These are phyloP conservation scores for Cucurbita argyrosperma DNA, from an alignment of 306 rosid genomes.

Conservation along the genomic window DNA sequence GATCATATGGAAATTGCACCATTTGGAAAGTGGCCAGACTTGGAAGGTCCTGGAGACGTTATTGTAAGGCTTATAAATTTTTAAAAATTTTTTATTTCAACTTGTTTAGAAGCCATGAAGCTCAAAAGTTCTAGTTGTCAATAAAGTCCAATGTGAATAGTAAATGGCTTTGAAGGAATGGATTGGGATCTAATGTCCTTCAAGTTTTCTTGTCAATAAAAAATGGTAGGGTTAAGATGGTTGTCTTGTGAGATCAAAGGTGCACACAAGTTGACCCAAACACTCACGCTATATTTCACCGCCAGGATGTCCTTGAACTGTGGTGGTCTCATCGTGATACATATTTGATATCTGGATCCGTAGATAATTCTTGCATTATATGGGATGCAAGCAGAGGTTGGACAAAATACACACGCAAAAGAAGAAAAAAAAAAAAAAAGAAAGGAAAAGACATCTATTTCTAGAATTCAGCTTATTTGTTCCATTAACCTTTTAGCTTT, in stretches of 20 bases:
- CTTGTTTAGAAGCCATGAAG: background rate
- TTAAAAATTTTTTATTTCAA: background rate
- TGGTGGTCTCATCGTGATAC: conserved; percentile 73
- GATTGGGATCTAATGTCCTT: background rate
- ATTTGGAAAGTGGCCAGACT: conserved; percentile 41
- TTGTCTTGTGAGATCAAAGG: background rate
- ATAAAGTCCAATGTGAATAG: background rate
- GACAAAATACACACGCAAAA: background rate
- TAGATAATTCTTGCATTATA: conserved; percentile 84
- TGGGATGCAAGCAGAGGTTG: conserved; percentile 89
- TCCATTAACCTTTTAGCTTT: conserved; percentile 7
- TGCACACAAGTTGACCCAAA: background rate
- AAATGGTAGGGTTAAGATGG: background rate
- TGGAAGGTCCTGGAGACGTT: conserved; percentile 81
- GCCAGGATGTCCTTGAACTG: conserved; percentile 77
- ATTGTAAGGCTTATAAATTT: conserved; percentile 26
- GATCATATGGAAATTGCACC: conserved; percentile 60
- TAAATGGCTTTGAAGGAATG: background rate
- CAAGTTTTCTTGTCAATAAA: background rate
- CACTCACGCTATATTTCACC: conserved; percentile 49
- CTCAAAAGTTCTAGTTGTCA: background rate
- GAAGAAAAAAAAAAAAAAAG: background rate
- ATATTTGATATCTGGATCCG: conserved; percentile 74
- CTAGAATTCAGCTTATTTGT: conserved; percentile 7
- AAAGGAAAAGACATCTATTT: background rate